A percentile compares a stretch with the other conserved stretches of the same genome.
phyloP scores from a whole-genome alignment of 2,329 filamentous ascomycete genomes.

The Monosporascus ibericus region DNA sequence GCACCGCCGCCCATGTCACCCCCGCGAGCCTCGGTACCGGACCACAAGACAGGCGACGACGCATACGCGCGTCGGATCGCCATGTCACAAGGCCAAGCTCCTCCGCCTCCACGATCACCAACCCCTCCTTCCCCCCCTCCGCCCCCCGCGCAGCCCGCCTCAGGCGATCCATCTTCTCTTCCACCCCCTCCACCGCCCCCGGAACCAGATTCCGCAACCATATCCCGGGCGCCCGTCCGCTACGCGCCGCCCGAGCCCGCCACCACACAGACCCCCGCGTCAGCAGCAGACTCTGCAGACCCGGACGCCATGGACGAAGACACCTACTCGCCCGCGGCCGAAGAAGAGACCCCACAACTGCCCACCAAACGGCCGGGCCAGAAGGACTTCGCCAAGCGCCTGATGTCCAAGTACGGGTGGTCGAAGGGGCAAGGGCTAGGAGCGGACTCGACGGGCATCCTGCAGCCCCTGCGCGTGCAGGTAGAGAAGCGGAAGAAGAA shows the following conservation, averaged over 20 bases:
- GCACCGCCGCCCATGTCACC: slow-evolving; percentile 49
- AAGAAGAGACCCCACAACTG: slow-evolving; percentile 20
- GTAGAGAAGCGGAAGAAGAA: slow-evolving; percentile 81
- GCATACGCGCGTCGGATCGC: slow-evolving; percentile 59
- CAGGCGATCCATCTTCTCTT: slow-evolving; percentile 18
- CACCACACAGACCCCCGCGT: slow-evolving; percentile 35
- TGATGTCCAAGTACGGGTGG: slow-evolving; percentile 95
- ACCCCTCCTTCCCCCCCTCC: slow-evolving; percentile 21
- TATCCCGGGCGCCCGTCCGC: slow-evolving; percentile 72
- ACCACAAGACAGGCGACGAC: slow-evolving; percentile 63
- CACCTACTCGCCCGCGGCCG: slow-evolving; percentile 21
- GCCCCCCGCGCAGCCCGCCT: slow-evolving; percentile 25
- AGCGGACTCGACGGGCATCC: slow-evolving; percentile 73
- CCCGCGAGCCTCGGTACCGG: slow-evolving; percentile 39
- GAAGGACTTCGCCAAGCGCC: slow-evolving; percentile 75
- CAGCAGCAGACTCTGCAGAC: slow-evolving; percentile 24
- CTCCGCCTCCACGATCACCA: slow-evolving; percentile 18
- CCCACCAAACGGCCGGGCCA: slow-evolving; percentile 70
- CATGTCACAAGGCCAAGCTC: slow-evolving; percentile 39
- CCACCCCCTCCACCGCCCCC: slow-evolving; percentile 31
- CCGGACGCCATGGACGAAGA: slow-evolving; percentile 32
- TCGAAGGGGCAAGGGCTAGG: slow-evolving; percentile 82
- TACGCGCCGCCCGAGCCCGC: slow-evolving; percentile 53
- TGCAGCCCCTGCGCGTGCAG: slow-evolving; percentile 75
- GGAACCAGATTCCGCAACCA: slow-evolving; percentile 45